A percentile compares a stretch with the other conserved stretches of the same genome.
These are phyloP conservation scores for Hamigera avellanea DNA, from an alignment of 495 filamentous ascomycete genomes.

Conservation along the genomic window DNA sequence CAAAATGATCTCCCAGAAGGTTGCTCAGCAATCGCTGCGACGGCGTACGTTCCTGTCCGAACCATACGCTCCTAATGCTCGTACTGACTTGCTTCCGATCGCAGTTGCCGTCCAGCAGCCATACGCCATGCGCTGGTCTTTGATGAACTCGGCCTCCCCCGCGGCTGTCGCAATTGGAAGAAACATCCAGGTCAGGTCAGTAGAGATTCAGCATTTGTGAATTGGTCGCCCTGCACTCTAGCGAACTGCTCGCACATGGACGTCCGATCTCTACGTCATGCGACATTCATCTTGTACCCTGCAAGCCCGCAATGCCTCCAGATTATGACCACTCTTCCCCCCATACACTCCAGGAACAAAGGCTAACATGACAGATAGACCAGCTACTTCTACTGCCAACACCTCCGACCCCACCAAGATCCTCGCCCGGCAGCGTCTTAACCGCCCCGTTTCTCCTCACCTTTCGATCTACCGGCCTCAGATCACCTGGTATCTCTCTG, in stretches of 20 bases:
- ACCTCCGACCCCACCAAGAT: constrained; percentile 51
- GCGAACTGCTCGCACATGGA: not conserved
- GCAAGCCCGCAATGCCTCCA: too few relatives aligned
- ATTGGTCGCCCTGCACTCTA: not conserved
- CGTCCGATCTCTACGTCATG: constrained; percentile 21
- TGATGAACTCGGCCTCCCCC: constrained; percentile 39
- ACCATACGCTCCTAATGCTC: not conserved
- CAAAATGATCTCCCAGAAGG: constrained; percentile 57
- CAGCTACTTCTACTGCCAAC: constrained; percentile 46
- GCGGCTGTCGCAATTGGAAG: constrained; percentile 38
- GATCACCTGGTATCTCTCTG: constrained; percentile 72
- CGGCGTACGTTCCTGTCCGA: constrained; percentile 43
- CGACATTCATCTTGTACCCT: not conserved
- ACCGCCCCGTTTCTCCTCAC: constrained; percentile 81
- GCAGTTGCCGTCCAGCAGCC: constrained; percentile 41
- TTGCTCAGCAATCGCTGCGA: constrained; percentile 55
- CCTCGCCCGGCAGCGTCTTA: constrained; percentile 72
- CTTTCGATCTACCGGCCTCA: constrained; percentile 79
- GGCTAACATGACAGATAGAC: constrained; percentile 9
- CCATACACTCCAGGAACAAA: too few relatives aligned
- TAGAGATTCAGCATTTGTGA: not conserved
- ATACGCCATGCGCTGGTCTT: constrained; percentile 31
- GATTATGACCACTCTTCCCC: too few relatives aligned
- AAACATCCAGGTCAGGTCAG: constrained; percentile 44
- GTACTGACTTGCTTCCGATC: constrained; percentile 11